Conservation (phyloP, 768 basidiomycete species). For the Mycena vitilis region DNA sequence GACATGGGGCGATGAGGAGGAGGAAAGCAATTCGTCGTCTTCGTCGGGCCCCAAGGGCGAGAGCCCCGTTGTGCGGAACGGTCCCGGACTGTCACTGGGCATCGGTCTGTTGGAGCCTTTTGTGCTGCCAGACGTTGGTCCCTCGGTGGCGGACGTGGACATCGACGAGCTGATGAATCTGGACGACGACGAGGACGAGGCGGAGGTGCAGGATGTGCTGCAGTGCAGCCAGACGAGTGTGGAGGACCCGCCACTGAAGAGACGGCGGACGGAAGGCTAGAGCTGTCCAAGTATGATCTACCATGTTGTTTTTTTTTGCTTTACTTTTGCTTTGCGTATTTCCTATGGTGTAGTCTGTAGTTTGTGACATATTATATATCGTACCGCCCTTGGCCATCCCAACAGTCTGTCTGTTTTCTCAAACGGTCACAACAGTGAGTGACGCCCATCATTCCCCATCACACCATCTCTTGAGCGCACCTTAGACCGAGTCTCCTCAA, state of each 20-base stretch:
- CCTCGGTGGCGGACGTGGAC: slow-evolving; percentile 49
- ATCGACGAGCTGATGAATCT: slow-evolving; percentile 42
- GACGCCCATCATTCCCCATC: slow-evolving; percentile 18
- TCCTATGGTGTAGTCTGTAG: slow-evolving; percentile 4
- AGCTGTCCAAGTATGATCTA: background rate
- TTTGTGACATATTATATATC: background rate
- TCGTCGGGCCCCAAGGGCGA: slow-evolving; percentile 53
- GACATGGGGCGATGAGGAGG: slow-evolving; percentile 23
- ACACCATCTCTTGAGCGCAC: slow-evolving; percentile 36
- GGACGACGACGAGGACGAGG: slow-evolving; percentile 47
- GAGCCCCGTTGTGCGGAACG: slow-evolving; percentile 67
- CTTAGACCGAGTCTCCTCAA: slow-evolving; percentile 43
- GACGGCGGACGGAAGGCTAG: slow-evolving; percentile 10
- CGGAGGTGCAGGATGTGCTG: slow-evolving; percentile 36
- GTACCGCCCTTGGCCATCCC: background rate
- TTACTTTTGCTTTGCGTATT: background rate
- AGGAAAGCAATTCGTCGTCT: slow-evolving; percentile 41
- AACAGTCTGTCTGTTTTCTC: background rate
- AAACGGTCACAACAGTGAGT: slow-evolving; percentile 15
- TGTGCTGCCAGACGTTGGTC: slow-evolving; percentile 50
- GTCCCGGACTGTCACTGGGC: slow-evolving; percentile 51
- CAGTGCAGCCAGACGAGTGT: slow-evolving; percentile 20
- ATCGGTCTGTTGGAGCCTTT: slow-evolving; percentile 71
- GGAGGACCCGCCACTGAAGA: slow-evolving; percentile 33
- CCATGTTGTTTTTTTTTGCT: slow-evolving; percentile 33